Evolutionary conservation across 768 basidiomycete species (phyloP), one percentile per base, ranked within the genome.

Genomic region (Phanerochaete carnosa): DNA sequence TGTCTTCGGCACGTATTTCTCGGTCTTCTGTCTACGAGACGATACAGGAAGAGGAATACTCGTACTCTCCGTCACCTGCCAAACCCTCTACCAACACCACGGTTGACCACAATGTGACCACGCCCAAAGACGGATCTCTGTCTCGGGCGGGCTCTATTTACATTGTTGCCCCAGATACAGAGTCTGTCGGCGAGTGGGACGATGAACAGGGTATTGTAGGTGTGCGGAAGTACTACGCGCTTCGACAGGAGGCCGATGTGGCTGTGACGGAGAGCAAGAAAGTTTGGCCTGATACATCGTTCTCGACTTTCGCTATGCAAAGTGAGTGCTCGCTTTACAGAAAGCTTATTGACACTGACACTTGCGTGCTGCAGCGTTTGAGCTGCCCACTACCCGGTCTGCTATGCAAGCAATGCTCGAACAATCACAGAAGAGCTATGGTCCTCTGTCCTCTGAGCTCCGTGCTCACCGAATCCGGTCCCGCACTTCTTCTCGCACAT

Each of bases 11-110:
- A 29, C 82, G 83, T 22, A 79, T 81, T 9, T 87, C 87, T 13
- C 79, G 87, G 3, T 75, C 83, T 0, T 92, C 90, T 0, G 80
- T 90, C 0, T 92, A 91, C 64, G 90, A 92, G 69, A 92, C 88
- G 0, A 92, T 93, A 51, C 80, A 90, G 58, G 91, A 93, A 65
- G 92, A 92, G 75, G 78, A 3, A 78, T 74, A 13, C 54, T 68
- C 60, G 9, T 66, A 65, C 22, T 76, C 77, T 0, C 66, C 69
- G 1, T 69, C 66, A 6, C 64, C 59, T 8, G 55, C 55, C 6
- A 57, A 69, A 55, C 52, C 55, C 26, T 28, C 66, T 0, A 54
- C 58, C 11, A 43, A 19, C 19, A 4, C 19, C 39, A 43, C 16
- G 11, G 16, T 43, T 19, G 39, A 19, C 19, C 39, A 43, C 11